A percentile compares a stretch with the other conserved stretches of the same genome.
Evolutionary conservation across 1,139 yeast species (phyloP).

Genomic region (Pichia sp.): DNA sequence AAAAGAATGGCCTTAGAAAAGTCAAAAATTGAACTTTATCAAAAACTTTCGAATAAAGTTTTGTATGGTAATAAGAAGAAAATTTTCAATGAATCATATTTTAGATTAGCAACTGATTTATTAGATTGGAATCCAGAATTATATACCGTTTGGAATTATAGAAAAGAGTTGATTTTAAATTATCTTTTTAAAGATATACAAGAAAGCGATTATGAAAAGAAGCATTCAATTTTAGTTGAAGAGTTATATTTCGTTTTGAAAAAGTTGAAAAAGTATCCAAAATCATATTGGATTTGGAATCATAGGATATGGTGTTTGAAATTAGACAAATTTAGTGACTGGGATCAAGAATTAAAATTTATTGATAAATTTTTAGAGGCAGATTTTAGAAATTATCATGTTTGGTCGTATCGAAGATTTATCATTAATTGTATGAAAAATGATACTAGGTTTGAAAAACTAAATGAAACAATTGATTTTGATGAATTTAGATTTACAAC

Average conservation of each 20-base stretch:
- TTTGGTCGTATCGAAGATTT: constrained; percentile 89
- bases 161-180: constrained; percentile 60
- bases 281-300: constrained; percentile 96
- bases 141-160: constrained; percentile 84
- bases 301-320: constrained; percentile 82
- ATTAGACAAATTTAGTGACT: constrained; percentile 46
- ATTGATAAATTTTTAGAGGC: constrained; percentile 61
- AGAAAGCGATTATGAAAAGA: constrained; percentile 16
- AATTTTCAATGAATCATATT: constrained; percentile 35
- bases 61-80: constrained; percentile 34
- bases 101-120: constrained; percentile 51
- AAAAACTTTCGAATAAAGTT: constrained; percentile 39
- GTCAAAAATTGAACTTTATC: constrained; percentile 49
- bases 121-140: constrained; percentile 75
- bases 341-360: constrained; percentile 63
- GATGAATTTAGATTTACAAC: constrained; percentile 77
- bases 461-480: constrained; percentile 20
- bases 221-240: constrained; percentile 38
- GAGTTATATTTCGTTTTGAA: constrained; percentile 61
- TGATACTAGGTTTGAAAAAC: constrained; percentile 24
- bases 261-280: constrained; percentile 64
- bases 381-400: constrained; percentile 86
- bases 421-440: constrained; percentile 45
- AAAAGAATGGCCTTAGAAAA: constrained; percentile 51
- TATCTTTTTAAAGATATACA: constrained; percentile 28